Conservation (phyloP, 345 rosid genomes). For the Bruguiera sexangula region DNA sequence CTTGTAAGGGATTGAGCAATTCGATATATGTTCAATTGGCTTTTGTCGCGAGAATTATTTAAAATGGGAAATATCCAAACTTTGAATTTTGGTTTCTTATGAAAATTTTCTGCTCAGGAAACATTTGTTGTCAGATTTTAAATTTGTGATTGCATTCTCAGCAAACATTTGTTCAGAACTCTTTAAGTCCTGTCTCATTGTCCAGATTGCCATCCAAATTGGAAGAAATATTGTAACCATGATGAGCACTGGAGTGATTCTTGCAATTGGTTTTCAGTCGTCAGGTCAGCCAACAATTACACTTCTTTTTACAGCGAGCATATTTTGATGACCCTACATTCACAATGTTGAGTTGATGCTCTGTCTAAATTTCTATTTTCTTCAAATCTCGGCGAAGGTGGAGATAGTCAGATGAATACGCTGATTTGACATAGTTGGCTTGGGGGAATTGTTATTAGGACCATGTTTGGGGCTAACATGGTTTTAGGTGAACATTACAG, state of each 20-base stretch:
- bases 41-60: background rate
- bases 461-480: constrained; percentile 89
- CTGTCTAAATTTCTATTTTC: constrained; percentile 17
- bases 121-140: background rate
- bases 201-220: constrained; percentile 72
- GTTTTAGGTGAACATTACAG: constrained; percentile 91
- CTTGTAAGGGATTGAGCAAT: background rate
- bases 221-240: constrained; percentile 92
- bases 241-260: constrained; percentile 91
- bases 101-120: background rate
- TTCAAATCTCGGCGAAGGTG: constrained; percentile 48
- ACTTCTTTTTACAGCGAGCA: constrained; percentile 4
- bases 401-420: constrained; percentile 73
- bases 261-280: constrained; percentile 72
- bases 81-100: background rate
- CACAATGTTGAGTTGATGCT: background rate
- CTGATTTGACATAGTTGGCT: constrained; percentile 98
- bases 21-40: background rate
- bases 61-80: background rate
- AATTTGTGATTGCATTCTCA: background rate
- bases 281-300: constrained; percentile 50
- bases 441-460: constrained; percentile 89
- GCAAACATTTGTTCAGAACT: background rate
- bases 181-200: background rate
- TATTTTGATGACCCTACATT: background rate